These are phyloP conservation scores for Ophiosphaerella narmari DNA, from an alignment of 2,329 filamentous ascomycete genomes.

Conservation along the genomic window DNA sequence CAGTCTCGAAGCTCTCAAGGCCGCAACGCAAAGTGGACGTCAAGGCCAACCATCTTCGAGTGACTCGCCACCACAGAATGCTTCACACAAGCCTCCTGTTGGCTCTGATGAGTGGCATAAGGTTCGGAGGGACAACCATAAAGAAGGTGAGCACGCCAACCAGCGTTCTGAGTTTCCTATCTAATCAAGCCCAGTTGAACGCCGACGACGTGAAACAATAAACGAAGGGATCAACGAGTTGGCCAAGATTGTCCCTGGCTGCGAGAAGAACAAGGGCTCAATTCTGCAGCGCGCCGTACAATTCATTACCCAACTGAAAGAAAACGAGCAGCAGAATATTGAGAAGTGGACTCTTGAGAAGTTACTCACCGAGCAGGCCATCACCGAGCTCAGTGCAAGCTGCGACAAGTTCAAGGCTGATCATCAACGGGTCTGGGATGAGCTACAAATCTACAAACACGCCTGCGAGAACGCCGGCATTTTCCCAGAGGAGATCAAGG, in stretches of 20 bases:
- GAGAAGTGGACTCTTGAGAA: slow-evolving; percentile 95
- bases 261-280: slow-evolving; percentile 98
- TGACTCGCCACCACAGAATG: slow-evolving; percentile 42
- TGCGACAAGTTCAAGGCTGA: slow-evolving; percentile 87
- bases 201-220: slow-evolving; percentile 94
- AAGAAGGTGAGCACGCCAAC: slow-evolving; percentile 73
- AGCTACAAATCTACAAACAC: slow-evolving; percentile 77
- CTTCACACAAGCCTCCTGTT: slow-evolving; percentile 74
- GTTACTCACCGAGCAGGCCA: slow-evolving; percentile 84
- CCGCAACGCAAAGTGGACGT: slow-evolving; percentile 53
- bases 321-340: slow-evolving; percentile 91
- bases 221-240: slow-evolving; percentile 99
- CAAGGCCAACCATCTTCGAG: slow-evolving; percentile 45
- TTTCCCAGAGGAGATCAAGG: slow-evolving; percentile 47
- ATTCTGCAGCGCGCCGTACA: slow-evolving; percentile 91
- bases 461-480: slow-evolving; percentile 48
- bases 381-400: slow-evolving; percentile 81
- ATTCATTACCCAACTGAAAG: slow-evolving; percentile 92
- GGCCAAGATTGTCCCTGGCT: slow-evolving; percentile 94
- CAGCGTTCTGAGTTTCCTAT: background rate
- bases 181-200: slow-evolving; percentile 70
- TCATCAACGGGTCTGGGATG: slow-evolving; percentile 76
- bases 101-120: slow-evolving; percentile 98
- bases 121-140: slow-evolving; percentile 95
- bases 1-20: slow-evolving; percentile 57